Conservation (phyloP, 805 yeast genomes). For the Sporopachydermia quercuum region DNA sequence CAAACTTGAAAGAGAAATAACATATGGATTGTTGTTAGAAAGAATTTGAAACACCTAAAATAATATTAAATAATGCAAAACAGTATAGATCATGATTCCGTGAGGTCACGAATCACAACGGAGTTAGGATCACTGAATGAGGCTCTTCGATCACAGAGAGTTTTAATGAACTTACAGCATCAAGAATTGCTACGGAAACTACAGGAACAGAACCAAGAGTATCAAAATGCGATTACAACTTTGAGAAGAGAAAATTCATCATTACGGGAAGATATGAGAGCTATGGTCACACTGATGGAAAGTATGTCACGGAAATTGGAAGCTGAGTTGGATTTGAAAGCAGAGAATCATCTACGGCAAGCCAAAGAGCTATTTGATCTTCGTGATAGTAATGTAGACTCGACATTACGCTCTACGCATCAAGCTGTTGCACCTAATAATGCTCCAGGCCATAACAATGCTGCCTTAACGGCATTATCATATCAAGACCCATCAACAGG, state of each 20-base stretch:
- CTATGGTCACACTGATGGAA: background rate
- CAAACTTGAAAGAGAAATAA: too few species aligned
- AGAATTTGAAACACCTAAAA: too few species aligned
- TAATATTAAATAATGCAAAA: background rate
- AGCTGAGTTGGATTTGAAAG: constrained; percentile 1
- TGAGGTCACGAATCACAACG: background rate
- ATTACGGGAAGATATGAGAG: background rate
- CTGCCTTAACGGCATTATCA: background rate
- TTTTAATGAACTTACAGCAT: background rate
- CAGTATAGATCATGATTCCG: background rate
- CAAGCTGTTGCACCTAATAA: background rate
- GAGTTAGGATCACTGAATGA: background rate
- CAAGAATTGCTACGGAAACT: background rate
- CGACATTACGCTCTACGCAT: too few species aligned
- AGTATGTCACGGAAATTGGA: background rate
- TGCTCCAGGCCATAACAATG: background rate
- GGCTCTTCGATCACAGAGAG: background rate
- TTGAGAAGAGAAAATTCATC: background rate
- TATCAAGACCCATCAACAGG: too few species aligned
- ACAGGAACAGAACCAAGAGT: background rate
- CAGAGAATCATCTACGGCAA: constrained; percentile 1
- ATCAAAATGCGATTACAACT: background rate
- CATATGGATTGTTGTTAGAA: too few species aligned
- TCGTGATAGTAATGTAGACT: background rate
- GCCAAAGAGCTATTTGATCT: constrained; percentile 1